A percentile compares a stretch with the other conserved stretches of the same genome.
phyloP scores from a whole-genome alignment of 345 rosid species.

The Heritiera littoralis region DNA sequence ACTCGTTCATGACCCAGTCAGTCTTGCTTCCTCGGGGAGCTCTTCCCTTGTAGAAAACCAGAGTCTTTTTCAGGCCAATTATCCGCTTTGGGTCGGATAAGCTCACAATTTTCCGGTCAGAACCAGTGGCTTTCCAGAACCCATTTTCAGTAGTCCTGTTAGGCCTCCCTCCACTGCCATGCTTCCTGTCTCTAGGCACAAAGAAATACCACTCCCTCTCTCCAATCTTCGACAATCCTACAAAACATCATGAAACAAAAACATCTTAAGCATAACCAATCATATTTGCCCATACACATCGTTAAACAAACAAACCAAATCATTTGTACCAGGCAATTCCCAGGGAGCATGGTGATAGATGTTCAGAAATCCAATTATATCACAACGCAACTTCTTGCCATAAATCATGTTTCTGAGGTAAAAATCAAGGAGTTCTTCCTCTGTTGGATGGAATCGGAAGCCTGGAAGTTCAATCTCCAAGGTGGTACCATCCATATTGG shows the following conservation, averaged over 20 bases:
- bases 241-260: conserved; percentile 8
- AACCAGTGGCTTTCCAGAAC: conserved; percentile 98
- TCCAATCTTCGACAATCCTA: conserved; percentile 72
- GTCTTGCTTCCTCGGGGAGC: conserved; percentile 92
- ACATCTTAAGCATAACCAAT: not conserved
- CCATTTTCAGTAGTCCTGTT: conserved; percentile 82
- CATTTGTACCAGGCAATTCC: conserved; percentile 72
- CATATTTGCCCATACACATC: not conserved
- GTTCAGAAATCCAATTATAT: conserved; percentile 67
- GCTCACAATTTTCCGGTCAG: conserved; percentile 75
- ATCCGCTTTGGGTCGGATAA: conserved; percentile 65
- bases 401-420: conserved; percentile 73
- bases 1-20: conserved; percentile 98
- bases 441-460: conserved; percentile 92
- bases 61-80: conserved; percentile 80
- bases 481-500: conserved; percentile 34
- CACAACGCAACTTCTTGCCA: conserved; percentile 43
- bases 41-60: conserved; percentile 86
- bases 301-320: not conserved
- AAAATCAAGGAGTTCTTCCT: conserved; percentile 85
- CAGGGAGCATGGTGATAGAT: conserved; percentile 77
- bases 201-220: conserved; percentile 96
- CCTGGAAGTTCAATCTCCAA: conserved; percentile 71
- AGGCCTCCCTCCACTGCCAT: conserved; percentile 81
- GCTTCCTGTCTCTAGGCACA: conserved; percentile 89